Conservation (phyloP, 148 eudicot species). For the Linanthus parryae region DNA sequence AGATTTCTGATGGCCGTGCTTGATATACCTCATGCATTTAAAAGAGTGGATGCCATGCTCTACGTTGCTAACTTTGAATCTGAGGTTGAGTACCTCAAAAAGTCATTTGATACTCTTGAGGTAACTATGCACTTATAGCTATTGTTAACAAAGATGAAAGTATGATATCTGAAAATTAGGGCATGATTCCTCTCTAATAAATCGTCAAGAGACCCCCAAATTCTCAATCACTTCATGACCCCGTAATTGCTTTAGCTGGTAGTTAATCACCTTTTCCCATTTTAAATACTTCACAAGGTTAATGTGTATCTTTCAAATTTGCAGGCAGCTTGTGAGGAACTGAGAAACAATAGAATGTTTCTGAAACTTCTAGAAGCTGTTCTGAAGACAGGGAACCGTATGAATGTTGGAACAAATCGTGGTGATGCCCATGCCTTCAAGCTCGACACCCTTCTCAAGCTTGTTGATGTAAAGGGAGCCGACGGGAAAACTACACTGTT, state of each 20-base stretch:
- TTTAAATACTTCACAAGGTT: no score
- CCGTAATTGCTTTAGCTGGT: no score
- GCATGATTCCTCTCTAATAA: no score
- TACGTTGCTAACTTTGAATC: slow-evolving; percentile 81
- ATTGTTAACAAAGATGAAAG: background rate
- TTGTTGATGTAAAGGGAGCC: slow-evolving; percentile 85
- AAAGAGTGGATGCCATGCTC: slow-evolving; percentile 81
- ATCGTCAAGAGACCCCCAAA: no score
- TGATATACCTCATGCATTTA: slow-evolving; percentile 85
- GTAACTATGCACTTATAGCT: slow-evolving; percentile 44
- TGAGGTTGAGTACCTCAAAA: slow-evolving; percentile 81
- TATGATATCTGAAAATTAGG: no score
- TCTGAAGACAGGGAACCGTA: slow-evolving; percentile 90
- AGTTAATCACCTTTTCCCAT: no score
- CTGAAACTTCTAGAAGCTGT: slow-evolving; percentile 93
- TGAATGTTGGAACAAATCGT: slow-evolving; percentile 93
- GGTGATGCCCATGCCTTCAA: slow-evolving; percentile 98
- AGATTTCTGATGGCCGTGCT: slow-evolving; percentile 82
- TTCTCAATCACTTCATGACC: no score
- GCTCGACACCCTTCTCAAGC: slow-evolving; percentile 93
- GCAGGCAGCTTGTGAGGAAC: slow-evolving; percentile 95
- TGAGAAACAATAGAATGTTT: slow-evolving; percentile 86
- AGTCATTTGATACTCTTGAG: slow-evolving; percentile 84
- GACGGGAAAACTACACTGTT: slow-evolving; percentile 94
- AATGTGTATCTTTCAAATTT: background rate